These are phyloP conservation scores for Xanthoconium purpureum DNA, from an alignment of 768 basidiomycete species.

Conservation along the genomic window DNA sequence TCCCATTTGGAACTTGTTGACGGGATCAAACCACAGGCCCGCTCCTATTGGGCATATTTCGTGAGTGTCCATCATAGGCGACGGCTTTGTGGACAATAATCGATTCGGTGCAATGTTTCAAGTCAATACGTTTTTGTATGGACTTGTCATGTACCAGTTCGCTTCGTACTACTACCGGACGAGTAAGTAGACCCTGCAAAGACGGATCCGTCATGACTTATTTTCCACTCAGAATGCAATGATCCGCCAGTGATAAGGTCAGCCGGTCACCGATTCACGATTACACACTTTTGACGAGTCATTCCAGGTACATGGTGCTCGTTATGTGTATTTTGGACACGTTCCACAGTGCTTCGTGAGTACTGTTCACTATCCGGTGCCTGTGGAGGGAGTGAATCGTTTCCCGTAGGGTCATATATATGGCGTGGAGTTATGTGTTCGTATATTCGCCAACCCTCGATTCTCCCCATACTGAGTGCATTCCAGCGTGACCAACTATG, in stretches of 20 bases:
- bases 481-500: slow-evolving; percentile 7
- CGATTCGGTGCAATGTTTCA: background rate
- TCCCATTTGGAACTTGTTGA: background rate
- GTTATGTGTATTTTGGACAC: slow-evolving; percentile 10
- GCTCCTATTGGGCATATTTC: background rate
- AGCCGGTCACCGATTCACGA: background rate
- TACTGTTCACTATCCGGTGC: background rate
- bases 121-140: slow-evolving; percentile 36
- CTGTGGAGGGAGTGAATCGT: too few relatives aligned
- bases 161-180: background rate
- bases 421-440: slow-evolving; percentile 21
- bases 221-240: slow-evolving; percentile 10
- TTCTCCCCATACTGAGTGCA: background rate
- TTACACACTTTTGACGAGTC: background rate
- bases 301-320: slow-evolving; percentile 14
- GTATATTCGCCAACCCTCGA: background rate
- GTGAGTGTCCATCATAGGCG: background rate
- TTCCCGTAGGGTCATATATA: slow-evolving; percentile 10
- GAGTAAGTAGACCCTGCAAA: background rate
- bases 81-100: background rate
- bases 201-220: background rate
- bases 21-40: slow-evolving; percentile 5
- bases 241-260: slow-evolving; percentile 12
- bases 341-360: slow-evolving; percentile 8
- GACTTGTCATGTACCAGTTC: slow-evolving; percentile 35